Conservation (phyloP, 1,139 yeast species). For the Yamadazyma friedrichii region DNA sequence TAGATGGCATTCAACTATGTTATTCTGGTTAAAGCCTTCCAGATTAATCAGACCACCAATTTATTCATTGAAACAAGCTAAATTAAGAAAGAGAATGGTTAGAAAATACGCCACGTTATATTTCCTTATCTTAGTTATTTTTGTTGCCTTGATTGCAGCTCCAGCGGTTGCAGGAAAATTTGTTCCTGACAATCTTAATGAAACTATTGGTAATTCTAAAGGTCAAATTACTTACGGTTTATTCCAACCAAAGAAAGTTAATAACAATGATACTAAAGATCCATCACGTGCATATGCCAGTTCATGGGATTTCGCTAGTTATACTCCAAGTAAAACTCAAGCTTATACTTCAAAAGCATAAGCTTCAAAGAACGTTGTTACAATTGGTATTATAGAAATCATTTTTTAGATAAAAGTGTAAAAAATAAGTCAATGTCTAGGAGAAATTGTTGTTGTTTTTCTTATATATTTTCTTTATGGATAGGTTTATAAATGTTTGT, state of each 20-base stretch:
- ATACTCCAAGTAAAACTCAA: constrained; percentile 52
- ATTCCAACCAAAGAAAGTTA: constrained; percentile 82
- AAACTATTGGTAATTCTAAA: constrained; percentile 21
- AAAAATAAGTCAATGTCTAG: neutral
- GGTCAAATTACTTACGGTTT: constrained; percentile 53
- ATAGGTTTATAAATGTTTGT: constrained; percentile 16
- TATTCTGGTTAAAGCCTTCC: constrained; percentile 98
- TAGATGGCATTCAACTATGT: constrained; percentile 97
- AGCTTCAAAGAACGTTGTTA: constrained; percentile 5
- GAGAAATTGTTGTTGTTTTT: neutral
- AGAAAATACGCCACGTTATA: constrained; percentile 87
- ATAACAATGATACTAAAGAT: constrained; percentile 80
- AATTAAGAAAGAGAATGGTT: constrained; percentile 98
- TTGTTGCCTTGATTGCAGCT: constrained; percentile 78
- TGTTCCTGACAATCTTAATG: constrained; percentile 31
- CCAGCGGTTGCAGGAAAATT: constrained; percentile 76
- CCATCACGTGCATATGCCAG: constrained; percentile 45
- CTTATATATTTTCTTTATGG: constrained; percentile 1
- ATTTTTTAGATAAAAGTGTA: neutral
- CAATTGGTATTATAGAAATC: constrained; percentile 4
- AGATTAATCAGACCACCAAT: constrained; percentile 99
- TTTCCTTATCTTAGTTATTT: constrained; percentile 65
- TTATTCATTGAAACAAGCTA: constrained; percentile 94
- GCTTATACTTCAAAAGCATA: constrained; percentile 65
- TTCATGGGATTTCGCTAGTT: constrained; percentile 49